These are phyloP conservation scores for Bipolaris zeicola DNA, from an alignment of 2,329 filamentous ascomycete species.

Conservation along the genomic window DNA sequence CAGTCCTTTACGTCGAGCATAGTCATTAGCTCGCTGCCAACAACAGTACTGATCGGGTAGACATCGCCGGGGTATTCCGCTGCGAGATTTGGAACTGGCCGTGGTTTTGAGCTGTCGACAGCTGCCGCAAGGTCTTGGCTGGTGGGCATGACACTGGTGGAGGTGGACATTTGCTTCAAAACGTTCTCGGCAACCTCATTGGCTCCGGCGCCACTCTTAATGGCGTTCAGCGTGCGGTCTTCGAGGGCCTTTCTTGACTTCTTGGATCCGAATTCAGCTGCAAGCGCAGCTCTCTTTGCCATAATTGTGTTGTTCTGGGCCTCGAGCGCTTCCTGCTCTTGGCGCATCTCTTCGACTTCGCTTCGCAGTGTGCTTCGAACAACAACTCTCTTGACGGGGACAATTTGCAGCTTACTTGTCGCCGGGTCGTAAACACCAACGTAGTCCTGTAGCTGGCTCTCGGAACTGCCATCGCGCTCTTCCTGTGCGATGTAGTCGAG, in stretches of 20 bases:
- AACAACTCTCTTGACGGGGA: slow-evolving; percentile 59
- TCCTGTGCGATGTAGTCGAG: slow-evolving; percentile 64
- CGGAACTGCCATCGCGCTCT: slow-evolving; percentile 53
- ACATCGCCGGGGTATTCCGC: slow-evolving; percentile 73
- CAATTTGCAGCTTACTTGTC: slow-evolving; percentile 58
- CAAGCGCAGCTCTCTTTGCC: slow-evolving; percentile 71
- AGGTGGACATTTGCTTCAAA: slow-evolving; percentile 66
- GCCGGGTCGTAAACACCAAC: slow-evolving; percentile 64
- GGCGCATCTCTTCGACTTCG: slow-evolving; percentile 49
- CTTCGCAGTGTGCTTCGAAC: slow-evolving; percentile 58
- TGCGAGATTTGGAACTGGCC: slow-evolving; percentile 70
- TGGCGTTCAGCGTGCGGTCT: slow-evolving; percentile 72
- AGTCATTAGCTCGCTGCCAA: slow-evolving; percentile 70
- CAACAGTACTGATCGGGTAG: slow-evolving; percentile 69
- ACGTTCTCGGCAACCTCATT: slow-evolving; percentile 53
- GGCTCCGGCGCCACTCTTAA: slow-evolving; percentile 49
- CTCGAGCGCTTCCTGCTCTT: slow-evolving; percentile 37
- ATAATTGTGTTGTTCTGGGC: slow-evolving; percentile 51
- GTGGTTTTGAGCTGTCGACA: slow-evolving; percentile 71
- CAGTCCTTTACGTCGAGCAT: slow-evolving; percentile 74
- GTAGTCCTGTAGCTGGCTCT: slow-evolving; percentile 64
- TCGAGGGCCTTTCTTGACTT: slow-evolving; percentile 81
- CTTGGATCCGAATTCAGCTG: slow-evolving; percentile 81
- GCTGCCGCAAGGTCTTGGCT: slow-evolving; percentile 68
- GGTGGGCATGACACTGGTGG: slow-evolving; percentile 69